Base-by-base conservation (phyloP, 2,329 filamentous ascomycete species). In the Colletotrichum spinosum region DNA sequence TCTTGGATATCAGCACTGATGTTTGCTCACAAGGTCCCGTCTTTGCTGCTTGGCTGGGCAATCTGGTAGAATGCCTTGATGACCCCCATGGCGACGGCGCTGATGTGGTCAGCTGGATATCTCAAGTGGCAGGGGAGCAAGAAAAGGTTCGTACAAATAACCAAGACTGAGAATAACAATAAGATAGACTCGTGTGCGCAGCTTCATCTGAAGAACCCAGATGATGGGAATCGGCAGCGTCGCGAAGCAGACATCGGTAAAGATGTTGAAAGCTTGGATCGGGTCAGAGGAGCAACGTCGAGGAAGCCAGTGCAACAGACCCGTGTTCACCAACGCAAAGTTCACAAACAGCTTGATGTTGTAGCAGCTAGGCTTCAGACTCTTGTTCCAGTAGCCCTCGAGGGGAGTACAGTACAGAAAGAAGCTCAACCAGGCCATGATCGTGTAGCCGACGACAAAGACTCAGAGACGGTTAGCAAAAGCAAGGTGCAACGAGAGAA, bases 181-280 rank as follows among this genome's bases (percentile, higher is more conserved):
- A 10, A 83, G 69, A 25, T 81, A 80, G 1, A 81, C 25, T 17
- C 76, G 74, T 1, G 75, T 75, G 12, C 74, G 73, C n/a, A 70
- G 69, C 68, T 77, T 78, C 71, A 79, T 74, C 59, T 81, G 76
- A n/a, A 81, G 69, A 7, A 71, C 69, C 75, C 78, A 79, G 53
- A 82, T 78, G 59, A 83, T 75, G 3, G 78, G 77, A 2, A 81
- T 72, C 1, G 80, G 80, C 15, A 82, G 70, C 1, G 78, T 75
- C 1, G 79, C 80, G 41, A 82, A 80, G n/a, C 76, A 71, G 8
- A 81, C 72, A 56, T 82, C 80, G n/a, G 79, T 81, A 8, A 76
- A 73, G 44, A 82, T 80, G 60, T 81, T 80, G 71, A 79, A 75
- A 4, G 70, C 76, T 74, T 53, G 67, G 48, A 53, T 65, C 15